Evolutionary conservation across 116 monocot genomes (phyloP), one percentile per base, ranked within the genome.

Genomic region (Cymodocea nodosa): DNA sequence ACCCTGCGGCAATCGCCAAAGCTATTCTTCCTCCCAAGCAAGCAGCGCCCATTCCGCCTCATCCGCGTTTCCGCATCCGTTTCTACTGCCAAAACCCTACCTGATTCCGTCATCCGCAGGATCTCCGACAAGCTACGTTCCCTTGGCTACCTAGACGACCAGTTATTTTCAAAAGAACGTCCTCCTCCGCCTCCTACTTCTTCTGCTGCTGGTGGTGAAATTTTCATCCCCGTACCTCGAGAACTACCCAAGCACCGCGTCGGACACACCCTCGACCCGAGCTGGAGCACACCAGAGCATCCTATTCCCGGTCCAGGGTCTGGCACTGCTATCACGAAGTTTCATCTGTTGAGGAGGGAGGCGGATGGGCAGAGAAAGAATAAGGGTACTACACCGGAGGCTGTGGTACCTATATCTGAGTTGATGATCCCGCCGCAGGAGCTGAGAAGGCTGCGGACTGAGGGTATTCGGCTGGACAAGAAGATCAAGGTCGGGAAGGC

Each of bases 51-150:
- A 3, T 30, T 30, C 2, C 30, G 30, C 30, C 30, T 30, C 30
- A 30, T 30, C 30, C 30, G 30, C 30, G 30, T 30, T 3, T 30
- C 30, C 30, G 59, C 68, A 14, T 58, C 61, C 39, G 36, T 37
- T 44, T 16, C 65, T 44, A 5, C 63, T 34, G 11, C 36, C 44
- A 44, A 60, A 51, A 62, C 65, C 30, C 66, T 77, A 17, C 62
- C 68, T 35, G 67, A 81, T 10, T 83, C 92, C 57, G 82, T 87
- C 74, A 84, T 94, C 76, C 80, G 77, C 23, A 71, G 89, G 3
- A 94, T 94, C 65, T 80, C 94, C 49, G 84, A 94, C 8, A 94
- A 94, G 84, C 94, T 94, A 64, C 89, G 94, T 23, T 69, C 65
- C 68, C 89, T 94, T 24, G 90, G 94, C 52, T 87, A 80, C 77